phyloP scores from a whole-genome alignment of 2,329 filamentous ascomycete species.

The Colletotrichum chlorophyti region DNA sequence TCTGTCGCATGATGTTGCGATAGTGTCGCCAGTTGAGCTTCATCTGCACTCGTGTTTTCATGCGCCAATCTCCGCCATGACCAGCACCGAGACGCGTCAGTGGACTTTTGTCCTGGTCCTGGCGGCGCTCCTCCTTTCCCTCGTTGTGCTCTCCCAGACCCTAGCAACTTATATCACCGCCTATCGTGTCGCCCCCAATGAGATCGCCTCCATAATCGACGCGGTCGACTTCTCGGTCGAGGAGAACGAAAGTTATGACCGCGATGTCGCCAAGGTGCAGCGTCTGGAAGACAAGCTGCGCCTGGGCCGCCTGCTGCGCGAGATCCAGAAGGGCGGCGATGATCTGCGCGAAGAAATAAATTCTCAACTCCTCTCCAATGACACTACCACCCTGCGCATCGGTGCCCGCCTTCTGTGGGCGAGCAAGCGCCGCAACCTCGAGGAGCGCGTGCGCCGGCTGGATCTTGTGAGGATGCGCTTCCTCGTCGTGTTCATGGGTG shows the following conservation, averaged over 20 bases:
- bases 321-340: conserved; percentile 67
- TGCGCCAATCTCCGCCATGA: conserved; percentile 47
- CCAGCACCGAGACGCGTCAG: conserved; percentile 56
- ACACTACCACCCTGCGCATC: conserved; percentile 48
- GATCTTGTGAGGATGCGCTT: conserved; percentile 71
- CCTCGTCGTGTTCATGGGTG: conserved; percentile 68
- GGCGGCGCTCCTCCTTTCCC: conserved; percentile 62
- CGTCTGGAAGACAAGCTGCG: conserved; percentile 69
- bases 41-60: background rate
- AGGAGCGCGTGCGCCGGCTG: conserved; percentile 64
- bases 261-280: conserved; percentile 62
- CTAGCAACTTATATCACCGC: conserved; percentile 59
- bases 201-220: conserved; percentile 65
- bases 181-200: conserved; percentile 63
- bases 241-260: conserved; percentile 70
- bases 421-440: conserved; percentile 57
- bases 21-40: background rate
- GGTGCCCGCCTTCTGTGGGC: conserved; percentile 65
- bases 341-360: conserved; percentile 68
- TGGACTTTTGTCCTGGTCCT: conserved; percentile 65
- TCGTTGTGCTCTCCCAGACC: conserved; percentile 61
- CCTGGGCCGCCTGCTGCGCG: conserved; percentile 62
- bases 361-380: conserved; percentile 48
- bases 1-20: conserved; percentile 13
- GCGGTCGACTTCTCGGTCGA: conserved; percentile 66